Evolutionary conservation across 176 grass and related monocot species (phyloP).

Genomic region (Secale cereale): DNA sequence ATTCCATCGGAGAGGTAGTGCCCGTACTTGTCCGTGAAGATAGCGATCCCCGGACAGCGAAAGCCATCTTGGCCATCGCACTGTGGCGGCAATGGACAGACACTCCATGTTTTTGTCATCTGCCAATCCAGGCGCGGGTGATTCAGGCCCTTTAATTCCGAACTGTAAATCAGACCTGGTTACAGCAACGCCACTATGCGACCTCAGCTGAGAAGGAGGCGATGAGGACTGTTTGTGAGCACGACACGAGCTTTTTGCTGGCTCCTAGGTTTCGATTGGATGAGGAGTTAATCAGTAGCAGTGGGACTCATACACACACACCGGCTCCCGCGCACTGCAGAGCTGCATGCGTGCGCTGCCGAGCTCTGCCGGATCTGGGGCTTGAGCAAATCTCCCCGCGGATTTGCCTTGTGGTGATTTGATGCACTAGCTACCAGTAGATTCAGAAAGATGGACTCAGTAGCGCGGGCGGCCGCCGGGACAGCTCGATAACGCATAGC

Average conservation of each 20-base stretch:
- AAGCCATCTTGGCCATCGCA: background rate
- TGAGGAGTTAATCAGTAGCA: background rate
- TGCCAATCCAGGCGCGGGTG: background rate
- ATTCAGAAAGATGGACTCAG: constrained; percentile 22
- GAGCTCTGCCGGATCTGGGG: background rate
- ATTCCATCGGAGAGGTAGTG: constrained; percentile 11
- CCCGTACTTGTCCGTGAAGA: constrained; percentile 36
- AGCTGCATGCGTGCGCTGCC: background rate
- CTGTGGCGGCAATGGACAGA: background rate
- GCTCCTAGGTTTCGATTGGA: constrained; percentile 25
- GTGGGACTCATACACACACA: background rate
- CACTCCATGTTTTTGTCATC: constrained; percentile 11
- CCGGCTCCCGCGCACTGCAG: background rate
- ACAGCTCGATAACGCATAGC: constrained; percentile 22
- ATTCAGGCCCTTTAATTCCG: background rate
- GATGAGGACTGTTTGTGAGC: background rate
- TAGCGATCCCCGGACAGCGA: constrained; percentile 23
- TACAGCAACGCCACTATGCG: background rate
- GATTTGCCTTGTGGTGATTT: constrained; percentile 12
- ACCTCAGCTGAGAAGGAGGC: background rate
- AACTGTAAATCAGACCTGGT: background rate
- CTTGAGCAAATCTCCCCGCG: constrained; percentile 27
- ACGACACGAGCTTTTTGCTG: background rate
- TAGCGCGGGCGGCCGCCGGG: background rate
- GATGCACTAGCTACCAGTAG: constrained; percentile 14